A percentile compares a stretch with the other conserved stretches of the same genome.
Conservation (phyloP, 225 moss, liverwort and hornwort species). For the Climacium dendroides region DNA sequence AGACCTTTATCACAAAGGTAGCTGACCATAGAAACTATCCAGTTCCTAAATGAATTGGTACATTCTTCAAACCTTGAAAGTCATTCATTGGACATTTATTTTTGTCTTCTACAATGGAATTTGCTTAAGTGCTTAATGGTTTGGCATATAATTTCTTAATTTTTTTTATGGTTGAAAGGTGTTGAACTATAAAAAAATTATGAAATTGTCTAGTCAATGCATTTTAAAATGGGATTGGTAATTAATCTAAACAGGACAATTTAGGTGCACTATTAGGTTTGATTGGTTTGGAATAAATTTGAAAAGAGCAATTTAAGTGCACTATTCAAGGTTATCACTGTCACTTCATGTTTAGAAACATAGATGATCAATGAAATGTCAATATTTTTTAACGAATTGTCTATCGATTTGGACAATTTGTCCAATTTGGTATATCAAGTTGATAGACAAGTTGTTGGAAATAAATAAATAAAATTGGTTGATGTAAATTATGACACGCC, state of each 20-base stretch:
- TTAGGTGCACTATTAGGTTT: not conserved
- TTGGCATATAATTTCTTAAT: rapidly evolving
- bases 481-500: too few relatives aligned
- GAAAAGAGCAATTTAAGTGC: not conserved
- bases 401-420: too few relatives aligned
- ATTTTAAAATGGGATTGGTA: not conserved
- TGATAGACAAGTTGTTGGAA: too few relatives aligned
- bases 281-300: not conserved
- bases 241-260: not conserved
- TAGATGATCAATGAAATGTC: too few relatives aligned
- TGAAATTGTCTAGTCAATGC: not conserved
- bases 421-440: too few relatives aligned
- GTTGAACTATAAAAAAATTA: not conserved
- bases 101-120: rapidly evolving
- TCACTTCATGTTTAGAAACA: too few relatives aligned
- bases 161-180: not conserved
- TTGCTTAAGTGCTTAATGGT: not conserved
- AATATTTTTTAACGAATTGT: too few relatives aligned
- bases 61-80: not conserved
- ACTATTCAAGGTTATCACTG: not conserved
- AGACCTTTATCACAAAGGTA: not conserved
- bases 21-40: rapidly evolving
- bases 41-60: not conserved
- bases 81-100: not conserved
- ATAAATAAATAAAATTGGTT: too few relatives aligned